phyloP scores from a whole-genome alignment of 2,329 filamentous ascomycete genomes.

The Xenosphaeropsis pyriputrescens region DNA sequence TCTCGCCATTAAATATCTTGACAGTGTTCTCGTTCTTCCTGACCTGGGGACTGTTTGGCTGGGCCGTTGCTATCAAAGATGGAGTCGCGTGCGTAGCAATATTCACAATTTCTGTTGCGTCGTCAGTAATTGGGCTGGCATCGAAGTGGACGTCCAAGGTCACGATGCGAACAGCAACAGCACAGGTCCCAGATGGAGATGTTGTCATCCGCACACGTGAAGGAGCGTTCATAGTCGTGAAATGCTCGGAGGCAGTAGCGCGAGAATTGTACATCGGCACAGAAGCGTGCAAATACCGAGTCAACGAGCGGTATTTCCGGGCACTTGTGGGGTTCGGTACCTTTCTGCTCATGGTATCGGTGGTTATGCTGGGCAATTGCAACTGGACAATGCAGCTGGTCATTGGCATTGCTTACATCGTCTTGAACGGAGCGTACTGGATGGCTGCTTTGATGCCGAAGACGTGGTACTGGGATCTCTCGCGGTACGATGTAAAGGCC shows the following conservation, averaged over 20 bases:
- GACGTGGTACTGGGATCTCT: slow-evolving; percentile 40
- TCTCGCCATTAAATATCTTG: slow-evolving; percentile 38
- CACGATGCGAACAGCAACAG: slow-evolving; percentile 31
- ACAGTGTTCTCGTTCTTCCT: slow-evolving; percentile 33
- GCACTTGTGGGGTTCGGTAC: slow-evolving; percentile 41
- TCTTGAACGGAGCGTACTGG: slow-evolving; percentile 47
- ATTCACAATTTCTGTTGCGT: slow-evolving; percentile 33
- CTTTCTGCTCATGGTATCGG: slow-evolving; percentile 42
- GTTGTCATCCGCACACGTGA: slow-evolving; percentile 46
- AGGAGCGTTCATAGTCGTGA: slow-evolving; percentile 41
- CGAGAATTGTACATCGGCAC: slow-evolving; percentile 48
- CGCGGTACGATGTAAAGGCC: slow-evolving; percentile 32
- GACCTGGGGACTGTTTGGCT: slow-evolving; percentile 30
- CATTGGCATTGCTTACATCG: slow-evolving; percentile 40
- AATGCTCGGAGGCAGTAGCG: slow-evolving; percentile 42
- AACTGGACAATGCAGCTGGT: slow-evolving; percentile 44
- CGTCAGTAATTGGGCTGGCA: slow-evolving; percentile 38
- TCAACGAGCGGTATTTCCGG: slow-evolving; percentile 28
- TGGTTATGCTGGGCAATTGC: slow-evolving; percentile 47
- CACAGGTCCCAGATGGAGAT: slow-evolving; percentile 33
- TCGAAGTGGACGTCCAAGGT: slow-evolving; percentile 42
- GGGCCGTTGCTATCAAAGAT: slow-evolving; percentile 27
- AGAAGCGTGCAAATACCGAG: slow-evolving; percentile 41
- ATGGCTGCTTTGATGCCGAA: slow-evolving; percentile 19
- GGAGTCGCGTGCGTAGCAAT: slow-evolving; percentile 37